These are phyloP conservation scores for Fusarium torulosum DNA, from an alignment of 2,329 filamentous ascomycete species.

Conservation along the genomic window DNA sequence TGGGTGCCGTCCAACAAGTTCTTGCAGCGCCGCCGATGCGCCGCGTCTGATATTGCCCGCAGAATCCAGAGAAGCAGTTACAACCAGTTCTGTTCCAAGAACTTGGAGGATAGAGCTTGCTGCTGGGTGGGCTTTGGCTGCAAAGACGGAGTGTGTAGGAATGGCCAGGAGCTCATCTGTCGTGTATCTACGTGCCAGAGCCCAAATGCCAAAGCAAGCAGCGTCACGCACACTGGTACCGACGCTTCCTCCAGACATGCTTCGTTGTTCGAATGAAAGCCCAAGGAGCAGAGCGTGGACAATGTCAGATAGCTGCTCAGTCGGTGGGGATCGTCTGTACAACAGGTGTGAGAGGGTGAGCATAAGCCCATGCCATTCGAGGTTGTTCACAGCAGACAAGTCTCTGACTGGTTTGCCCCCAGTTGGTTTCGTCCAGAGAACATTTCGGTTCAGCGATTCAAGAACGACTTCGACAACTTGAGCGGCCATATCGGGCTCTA, in stretches of 20 bases:
- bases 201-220: slow-evolving; percentile 96
- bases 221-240: slow-evolving; percentile 95
- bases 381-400: slow-evolving; percentile 80
- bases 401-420: slow-evolving; percentile 62
- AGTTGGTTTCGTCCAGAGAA: slow-evolving; percentile 63
- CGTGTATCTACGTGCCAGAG: slow-evolving; percentile 86
- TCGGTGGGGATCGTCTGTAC: slow-evolving; percentile 84
- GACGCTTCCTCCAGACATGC: slow-evolving; percentile 83
- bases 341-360: slow-evolving; percentile 88
- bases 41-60: slow-evolving; percentile 94
- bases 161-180: slow-evolving; percentile 80
- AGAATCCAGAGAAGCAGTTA: slow-evolving; percentile 86
- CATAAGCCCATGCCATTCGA: slow-evolving; percentile 93
- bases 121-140: slow-evolving; percentile 54
- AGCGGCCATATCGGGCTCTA: slow-evolving; percentile 83
- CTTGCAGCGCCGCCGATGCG: slow-evolving; percentile 92
- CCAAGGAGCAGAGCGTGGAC: slow-evolving; percentile 82
- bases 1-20: slow-evolving; percentile 92
- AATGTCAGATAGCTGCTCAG: slow-evolving; percentile 76
- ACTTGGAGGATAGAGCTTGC: slow-evolving; percentile 74
- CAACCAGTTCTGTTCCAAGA: slow-evolving; percentile 83
- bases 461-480: slow-evolving; percentile 91
- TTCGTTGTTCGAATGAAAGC: slow-evolving; percentile 88
- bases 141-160: slow-evolving; percentile 60
- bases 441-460: slow-evolving; percentile 72